phyloP scores from a whole-genome alignment of 2,329 filamentous ascomycete genomes.

The Sporothrix schenckii region DNA sequence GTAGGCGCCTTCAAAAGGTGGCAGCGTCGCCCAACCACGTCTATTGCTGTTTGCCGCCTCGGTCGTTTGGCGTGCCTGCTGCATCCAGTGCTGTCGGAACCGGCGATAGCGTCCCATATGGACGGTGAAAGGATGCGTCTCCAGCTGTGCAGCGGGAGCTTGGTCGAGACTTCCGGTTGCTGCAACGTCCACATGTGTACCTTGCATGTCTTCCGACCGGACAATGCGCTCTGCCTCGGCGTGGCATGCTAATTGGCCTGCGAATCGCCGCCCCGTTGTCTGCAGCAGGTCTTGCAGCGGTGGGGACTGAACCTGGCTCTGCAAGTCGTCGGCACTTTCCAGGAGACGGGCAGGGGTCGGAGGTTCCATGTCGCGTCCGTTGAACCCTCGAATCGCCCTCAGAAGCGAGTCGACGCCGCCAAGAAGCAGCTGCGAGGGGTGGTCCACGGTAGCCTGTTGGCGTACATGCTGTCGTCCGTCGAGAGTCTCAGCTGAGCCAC shows the following conservation, averaged over 20 bases:
- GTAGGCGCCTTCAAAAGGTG: conserved; percentile 33
- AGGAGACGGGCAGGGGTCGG: not conserved
- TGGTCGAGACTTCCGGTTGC: not conserved
- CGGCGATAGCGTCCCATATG: conserved; percentile 34
- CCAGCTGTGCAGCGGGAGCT: not conserved
- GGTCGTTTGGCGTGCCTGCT: conserved; percentile 30
- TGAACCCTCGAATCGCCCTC: conserved; percentile 6
- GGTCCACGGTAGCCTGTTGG: conserved; percentile 5
- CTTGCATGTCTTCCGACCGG: not conserved
- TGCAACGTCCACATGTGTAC: not conserved
- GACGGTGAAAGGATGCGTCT: conserved; percentile 34
- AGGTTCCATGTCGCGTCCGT: not conserved
- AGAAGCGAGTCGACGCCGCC: conserved; percentile 8
- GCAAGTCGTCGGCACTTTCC: not conserved
- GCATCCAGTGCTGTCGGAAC: conserved; percentile 33
- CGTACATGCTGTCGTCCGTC: not conserved
- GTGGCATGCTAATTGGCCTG: not conserved
- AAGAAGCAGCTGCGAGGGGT: conserved; percentile 18
- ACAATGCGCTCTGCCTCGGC: not conserved
- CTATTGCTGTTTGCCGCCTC: conserved; percentile 22
- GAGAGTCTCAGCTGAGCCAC: not conserved
- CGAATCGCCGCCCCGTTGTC: conserved; percentile 28
- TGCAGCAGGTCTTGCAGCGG: conserved; percentile 16
- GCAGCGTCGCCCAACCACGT: conserved; percentile 36
- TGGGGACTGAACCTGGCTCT: not conserved